These are phyloP conservation scores for Fusarium chaquense DNA, from an alignment of 2,329 filamentous ascomycete genomes.

Conservation along the genomic window DNA sequence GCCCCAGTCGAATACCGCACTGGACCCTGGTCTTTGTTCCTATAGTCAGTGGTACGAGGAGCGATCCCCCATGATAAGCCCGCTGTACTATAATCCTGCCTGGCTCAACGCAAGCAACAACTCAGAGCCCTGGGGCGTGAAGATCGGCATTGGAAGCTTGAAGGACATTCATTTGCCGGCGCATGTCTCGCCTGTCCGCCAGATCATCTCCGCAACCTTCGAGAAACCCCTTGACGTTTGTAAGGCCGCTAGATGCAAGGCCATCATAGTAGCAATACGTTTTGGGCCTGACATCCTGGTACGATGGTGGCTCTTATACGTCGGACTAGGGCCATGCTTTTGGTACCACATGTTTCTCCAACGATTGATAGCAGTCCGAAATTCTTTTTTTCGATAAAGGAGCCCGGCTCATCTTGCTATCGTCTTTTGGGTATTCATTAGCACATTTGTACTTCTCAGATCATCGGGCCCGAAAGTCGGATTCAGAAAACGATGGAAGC, in stretches of 20 bases:
- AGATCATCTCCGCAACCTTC: constrained; percentile 40
- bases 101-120: constrained; percentile 34
- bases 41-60: constrained; percentile 28
- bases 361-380: constrained; percentile 43
- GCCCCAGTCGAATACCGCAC: neutral
- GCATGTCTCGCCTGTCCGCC: constrained; percentile 30
- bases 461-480: constrained; percentile 10
- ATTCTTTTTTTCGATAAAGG: constrained; percentile 33
- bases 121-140: constrained; percentile 41
- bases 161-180: constrained; percentile 32
- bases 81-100: constrained; percentile 36
- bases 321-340: constrained; percentile 50
- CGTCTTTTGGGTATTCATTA: constrained; percentile 10
- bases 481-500: constrained; percentile 46
- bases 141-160: constrained; percentile 42
- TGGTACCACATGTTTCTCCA: constrained; percentile 50
- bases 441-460: constrained; percentile 19
- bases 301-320: constrained; percentile 48
- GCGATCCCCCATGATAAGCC: constrained; percentile 25
- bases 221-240: constrained; percentile 33
- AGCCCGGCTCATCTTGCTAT: constrained; percentile 32
- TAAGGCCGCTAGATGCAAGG: constrained; percentile 45
- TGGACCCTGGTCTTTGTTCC: constrained; percentile 1
- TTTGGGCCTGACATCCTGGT: constrained; percentile 44
- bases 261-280: constrained; percentile 43